phyloP scores from a whole-genome alignment of 257 asterid genomes.

The Lavandula angustifolia region DNA sequence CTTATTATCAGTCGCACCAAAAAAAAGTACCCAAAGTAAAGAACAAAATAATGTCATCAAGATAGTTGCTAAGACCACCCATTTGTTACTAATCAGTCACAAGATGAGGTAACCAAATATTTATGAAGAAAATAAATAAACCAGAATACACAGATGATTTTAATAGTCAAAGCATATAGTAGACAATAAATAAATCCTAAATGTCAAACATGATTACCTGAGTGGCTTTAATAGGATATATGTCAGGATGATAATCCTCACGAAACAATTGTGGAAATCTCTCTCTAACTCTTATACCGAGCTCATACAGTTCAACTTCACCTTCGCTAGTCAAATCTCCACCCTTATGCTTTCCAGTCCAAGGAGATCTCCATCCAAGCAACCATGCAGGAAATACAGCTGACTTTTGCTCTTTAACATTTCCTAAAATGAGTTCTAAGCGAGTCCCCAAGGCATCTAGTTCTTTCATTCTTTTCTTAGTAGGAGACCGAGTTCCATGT shows the following conservation, averaged over 20 bases:
- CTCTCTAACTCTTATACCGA: constrained; percentile 77
- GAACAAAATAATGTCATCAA: not conserved
- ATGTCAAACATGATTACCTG: constrained; percentile 81
- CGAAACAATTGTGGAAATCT: constrained; percentile 64
- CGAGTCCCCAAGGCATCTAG: constrained; percentile 65
- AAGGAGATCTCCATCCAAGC: constrained; percentile 83
- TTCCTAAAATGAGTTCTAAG: constrained; percentile 55
- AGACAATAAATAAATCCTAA: constrained; percentile 14
- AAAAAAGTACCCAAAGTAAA: too few species aligned
- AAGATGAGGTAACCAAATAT: constrained; percentile 23
- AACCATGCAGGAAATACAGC: constrained; percentile 78
- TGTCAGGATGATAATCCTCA: constrained; percentile 84
- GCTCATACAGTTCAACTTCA: constrained; percentile 80
- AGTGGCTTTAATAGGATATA: constrained; percentile 83
- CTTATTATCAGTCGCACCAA: not conserved
- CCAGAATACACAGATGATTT: not conserved
- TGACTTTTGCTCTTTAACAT: constrained; percentile 50
- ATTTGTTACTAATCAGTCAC: constrained; percentile 10
- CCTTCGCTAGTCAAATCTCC: constrained; percentile 87
- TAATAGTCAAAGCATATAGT: not conserved
- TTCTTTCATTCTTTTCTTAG: constrained; percentile 77
- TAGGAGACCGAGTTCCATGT: constrained; percentile 98
- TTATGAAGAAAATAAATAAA: constrained; percentile 4
- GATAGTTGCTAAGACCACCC: constrained; percentile 9
- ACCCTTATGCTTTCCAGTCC: constrained; percentile 82